Conservation (phyloP, 2,329 filamentous ascomycete genomes). For the Huntiella decipiens region DNA sequence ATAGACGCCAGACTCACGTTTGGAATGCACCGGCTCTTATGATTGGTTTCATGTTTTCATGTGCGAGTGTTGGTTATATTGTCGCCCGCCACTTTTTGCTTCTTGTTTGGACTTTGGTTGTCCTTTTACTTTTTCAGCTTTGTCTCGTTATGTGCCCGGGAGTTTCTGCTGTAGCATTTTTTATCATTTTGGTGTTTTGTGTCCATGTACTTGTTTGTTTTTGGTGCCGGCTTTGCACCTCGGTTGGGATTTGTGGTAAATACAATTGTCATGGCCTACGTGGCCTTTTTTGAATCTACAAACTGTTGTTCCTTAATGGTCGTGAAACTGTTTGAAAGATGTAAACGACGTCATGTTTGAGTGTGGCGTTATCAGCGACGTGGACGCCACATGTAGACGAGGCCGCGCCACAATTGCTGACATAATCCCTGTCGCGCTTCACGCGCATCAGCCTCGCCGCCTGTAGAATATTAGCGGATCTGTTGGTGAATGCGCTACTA, state of each 20-base stretch:
- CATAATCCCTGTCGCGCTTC: neutral
- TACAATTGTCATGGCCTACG: no score
- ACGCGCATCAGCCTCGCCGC: neutral
- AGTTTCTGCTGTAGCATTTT: neutral
- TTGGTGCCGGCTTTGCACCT: neutral
- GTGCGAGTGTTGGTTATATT: neutral
- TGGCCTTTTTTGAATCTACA: no score
- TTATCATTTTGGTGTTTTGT: neutral
- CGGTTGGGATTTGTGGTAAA: neutral
- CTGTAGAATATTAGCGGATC: no score
- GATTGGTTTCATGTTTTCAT: neutral
- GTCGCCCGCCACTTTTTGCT: neutral
- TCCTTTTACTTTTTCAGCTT: neutral
- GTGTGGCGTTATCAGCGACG: no score
- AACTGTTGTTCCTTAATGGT: no score
- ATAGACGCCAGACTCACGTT: neutral
- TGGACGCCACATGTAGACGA: neutral
- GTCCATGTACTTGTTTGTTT: neutral
- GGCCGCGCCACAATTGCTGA: neutral
- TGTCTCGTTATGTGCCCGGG: neutral
- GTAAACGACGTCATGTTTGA: no score
- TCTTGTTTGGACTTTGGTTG: neutral
- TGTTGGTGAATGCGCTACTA: no score
- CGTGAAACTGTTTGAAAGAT: no score
- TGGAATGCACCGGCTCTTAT: neutral